These are phyloP conservation scores for Vigna trinervia DNA, from an alignment of 306 rosid species.

Conservation along the genomic window DNA sequence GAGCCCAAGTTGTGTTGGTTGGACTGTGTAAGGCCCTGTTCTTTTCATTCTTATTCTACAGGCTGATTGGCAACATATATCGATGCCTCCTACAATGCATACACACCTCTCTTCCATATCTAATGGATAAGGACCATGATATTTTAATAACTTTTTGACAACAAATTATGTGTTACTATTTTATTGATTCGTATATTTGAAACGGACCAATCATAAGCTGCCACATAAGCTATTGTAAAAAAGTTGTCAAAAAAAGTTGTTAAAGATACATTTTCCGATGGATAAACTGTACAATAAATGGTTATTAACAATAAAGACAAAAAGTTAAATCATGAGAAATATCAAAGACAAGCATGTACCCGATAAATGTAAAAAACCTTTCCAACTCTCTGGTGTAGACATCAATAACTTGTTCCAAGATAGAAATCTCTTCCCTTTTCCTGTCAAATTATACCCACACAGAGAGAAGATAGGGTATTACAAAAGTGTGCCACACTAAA, in stretches of 20 bases:
- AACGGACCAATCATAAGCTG: no score
- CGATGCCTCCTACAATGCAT: constrained; percentile 52
- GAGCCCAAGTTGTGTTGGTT: constrained; percentile 59
- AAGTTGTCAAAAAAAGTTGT: no score
- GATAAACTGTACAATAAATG: constrained; percentile 53
- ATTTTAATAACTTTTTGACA: no score
- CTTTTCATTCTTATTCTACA: no score
- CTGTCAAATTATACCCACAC: constrained; percentile 53
- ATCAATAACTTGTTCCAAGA: constrained; percentile 78
- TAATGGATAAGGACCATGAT: constrained; percentile 40
- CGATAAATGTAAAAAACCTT: constrained; percentile 78
- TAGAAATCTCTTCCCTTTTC: constrained; percentile 57
- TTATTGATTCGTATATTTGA: no score
- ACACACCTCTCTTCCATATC: constrained; percentile 39
- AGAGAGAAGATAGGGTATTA: constrained; percentile 32
- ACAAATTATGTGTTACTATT: no score
- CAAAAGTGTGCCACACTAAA: constrained; percentile 25
- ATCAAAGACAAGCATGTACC: constrained; percentile 57
- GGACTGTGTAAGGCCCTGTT: not conserved
- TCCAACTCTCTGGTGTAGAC: constrained; percentile 76
- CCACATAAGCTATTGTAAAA: no score
- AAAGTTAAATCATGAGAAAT: constrained; percentile 32
- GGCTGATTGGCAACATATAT: constrained; percentile 54
- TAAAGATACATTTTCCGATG: constrained; percentile 21
- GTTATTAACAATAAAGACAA: constrained; percentile 12